These are phyloP conservation scores for Coniella vitis DNA, from an alignment of 2,329 filamentous ascomycete genomes.

Conservation along the genomic window DNA sequence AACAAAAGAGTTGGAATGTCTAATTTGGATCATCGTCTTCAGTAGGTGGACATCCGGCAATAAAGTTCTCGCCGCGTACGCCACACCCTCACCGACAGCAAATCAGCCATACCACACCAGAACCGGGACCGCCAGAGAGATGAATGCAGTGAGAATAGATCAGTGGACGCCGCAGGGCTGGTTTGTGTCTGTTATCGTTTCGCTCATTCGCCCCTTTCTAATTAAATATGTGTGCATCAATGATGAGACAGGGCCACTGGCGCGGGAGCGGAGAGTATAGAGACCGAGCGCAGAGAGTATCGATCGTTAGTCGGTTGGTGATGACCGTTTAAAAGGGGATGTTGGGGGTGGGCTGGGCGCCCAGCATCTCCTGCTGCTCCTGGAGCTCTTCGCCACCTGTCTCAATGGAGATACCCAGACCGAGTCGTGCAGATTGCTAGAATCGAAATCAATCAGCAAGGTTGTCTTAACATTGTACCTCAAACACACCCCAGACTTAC, in stretches of 20 bases:
- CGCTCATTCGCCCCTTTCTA: constrained; percentile 7
- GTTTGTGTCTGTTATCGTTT: constrained; percentile 1
- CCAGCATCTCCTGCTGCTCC: constrained; percentile 66
- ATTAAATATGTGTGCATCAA: constrained; percentile 8
- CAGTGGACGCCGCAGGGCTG: too few relatives aligned
- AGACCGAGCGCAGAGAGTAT: constrained; percentile 2
- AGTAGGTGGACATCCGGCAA: too few relatives aligned
- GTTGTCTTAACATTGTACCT: too few relatives aligned
- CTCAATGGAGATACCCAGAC: constrained; percentile 88
- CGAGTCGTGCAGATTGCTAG: constrained; percentile 91
- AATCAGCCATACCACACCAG: too few relatives aligned
- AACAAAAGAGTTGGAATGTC: too few relatives aligned
- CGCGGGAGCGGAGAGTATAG: constrained; percentile 20
- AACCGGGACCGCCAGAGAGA: too few relatives aligned
- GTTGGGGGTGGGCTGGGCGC: constrained; percentile 46
- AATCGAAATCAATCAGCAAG: constrained; percentile 23
- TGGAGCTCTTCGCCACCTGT: constrained; percentile 77
- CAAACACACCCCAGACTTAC: constrained; percentile 47
- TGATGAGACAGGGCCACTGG: constrained; percentile 10
- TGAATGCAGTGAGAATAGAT: too few relatives aligned
- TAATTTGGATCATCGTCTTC: too few relatives aligned
- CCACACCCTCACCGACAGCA: too few relatives aligned
- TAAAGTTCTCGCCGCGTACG: too few relatives aligned
- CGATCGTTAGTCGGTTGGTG: not conserved
- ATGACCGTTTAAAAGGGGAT: constrained; percentile 56